Conservation (phyloP, 768 basidiomycete species). For the Strobilomyces confusus region DNA sequence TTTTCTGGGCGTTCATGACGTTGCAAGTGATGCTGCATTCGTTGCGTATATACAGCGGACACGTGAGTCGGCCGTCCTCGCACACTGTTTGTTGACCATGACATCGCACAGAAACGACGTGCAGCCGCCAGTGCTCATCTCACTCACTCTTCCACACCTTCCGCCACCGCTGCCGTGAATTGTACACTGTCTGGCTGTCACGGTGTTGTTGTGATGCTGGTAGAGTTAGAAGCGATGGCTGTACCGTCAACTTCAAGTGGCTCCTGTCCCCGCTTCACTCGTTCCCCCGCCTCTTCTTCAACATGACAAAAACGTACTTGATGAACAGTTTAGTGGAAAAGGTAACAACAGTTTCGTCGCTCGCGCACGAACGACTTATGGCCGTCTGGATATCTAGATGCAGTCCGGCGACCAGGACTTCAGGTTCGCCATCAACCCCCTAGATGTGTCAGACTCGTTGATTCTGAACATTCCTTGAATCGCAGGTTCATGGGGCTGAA, state of each 20-base stretch:
- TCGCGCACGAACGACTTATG: background rate
- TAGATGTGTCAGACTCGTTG: constrained; percentile 15
- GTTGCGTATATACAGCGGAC: constrained; percentile 62
- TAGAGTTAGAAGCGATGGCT: constrained; percentile 10
- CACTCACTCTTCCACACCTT: constrained; percentile 58
- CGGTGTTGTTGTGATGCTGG: no score
- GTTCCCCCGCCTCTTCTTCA: constrained; percentile 17
- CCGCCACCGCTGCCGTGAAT: constrained; percentile 62
- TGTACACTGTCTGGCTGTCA: no score
- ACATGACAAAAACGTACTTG: constrained; percentile 81
- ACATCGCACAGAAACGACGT: constrained; percentile 48
- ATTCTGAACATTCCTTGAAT: constrained; percentile 13
- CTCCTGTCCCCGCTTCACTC: constrained; percentile 21
- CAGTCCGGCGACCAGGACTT: constrained; percentile 90
- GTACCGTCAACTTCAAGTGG: constrained; percentile 10
- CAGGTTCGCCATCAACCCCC: constrained; percentile 44
- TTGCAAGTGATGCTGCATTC: constrained; percentile 71
- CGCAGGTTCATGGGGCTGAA: constrained; percentile 95
- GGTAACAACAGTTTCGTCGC: constrained; percentile 33
- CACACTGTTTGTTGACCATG: constrained; percentile 2
- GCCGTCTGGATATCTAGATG: constrained; percentile 50
- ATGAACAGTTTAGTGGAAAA: constrained; percentile 86
- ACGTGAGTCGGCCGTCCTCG: constrained; percentile 42
- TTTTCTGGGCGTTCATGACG: constrained; percentile 80
- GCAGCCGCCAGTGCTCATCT: constrained; percentile 55